Evolutionary conservation across 805 yeast species (phyloP), one percentile per base, ranked within the genome.

Genomic region (Wickerhamiella australiensis): DNA sequence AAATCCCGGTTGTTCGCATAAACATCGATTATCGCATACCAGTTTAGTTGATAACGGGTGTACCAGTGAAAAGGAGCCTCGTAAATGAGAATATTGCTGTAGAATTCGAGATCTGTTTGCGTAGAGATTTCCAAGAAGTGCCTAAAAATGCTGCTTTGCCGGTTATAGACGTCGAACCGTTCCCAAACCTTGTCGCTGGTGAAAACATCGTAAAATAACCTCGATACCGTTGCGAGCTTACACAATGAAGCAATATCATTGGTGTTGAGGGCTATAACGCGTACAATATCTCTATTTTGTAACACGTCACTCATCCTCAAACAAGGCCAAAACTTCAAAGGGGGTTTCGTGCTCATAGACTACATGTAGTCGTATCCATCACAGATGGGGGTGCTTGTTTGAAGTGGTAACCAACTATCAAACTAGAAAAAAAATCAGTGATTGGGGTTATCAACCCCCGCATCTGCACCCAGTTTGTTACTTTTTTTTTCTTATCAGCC

Each of bases 131-230:
- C 15, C 35, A 12, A 5, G n/a, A 41, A 41, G 33, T 41, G 44
- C 13, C 18, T 41, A n/a, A 18, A 41, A 12, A 41, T 41, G n/a
- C 25, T 20, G 18, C 18, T 13, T 7, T 15, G 3, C n/a, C 13
- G 33, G 21, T 27, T 33, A 25, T 41, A 41, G 29, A 41, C 44
- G 13, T 41, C 33, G 22, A 41, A 23, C 3, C 44, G 26, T 8
- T 5, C 12, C 44, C 44, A 41, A 3, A 41, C 44, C 21, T 41
- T 21, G 44, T 41, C 44, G 33, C 44, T 41, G 21, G 27, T 41
- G 27, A 41, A 41, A 6, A 41, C 27, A 11, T 23, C 11, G 44
- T 41, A 25, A 41, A 25, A 41, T 11, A 23, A 33, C n/a, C 21
- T 15, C 27, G 33, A 23, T 13, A 41, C 44, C 13, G 44, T 41